These are phyloP conservation scores for Fusarium robinianum DNA, from an alignment of 2,329 filamentous ascomycete species.

Conservation along the genomic window DNA sequence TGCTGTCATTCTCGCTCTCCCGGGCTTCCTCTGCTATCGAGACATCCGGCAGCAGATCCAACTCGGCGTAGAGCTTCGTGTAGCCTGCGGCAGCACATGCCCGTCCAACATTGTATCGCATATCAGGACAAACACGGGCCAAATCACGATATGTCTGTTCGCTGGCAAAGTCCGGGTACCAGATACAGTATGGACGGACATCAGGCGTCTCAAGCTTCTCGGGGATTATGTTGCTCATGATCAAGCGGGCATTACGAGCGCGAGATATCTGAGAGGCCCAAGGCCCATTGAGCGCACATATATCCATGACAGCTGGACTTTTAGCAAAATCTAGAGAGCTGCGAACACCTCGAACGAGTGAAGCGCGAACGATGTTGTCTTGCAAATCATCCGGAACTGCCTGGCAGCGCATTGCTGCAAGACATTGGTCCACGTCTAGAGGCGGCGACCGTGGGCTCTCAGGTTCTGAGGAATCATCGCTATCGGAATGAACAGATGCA, in stretches of 20 bases:
- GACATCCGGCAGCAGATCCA: conserved; percentile 11
- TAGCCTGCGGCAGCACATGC: conserved; percentile 16
- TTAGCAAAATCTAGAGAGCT: conserved; percentile 15
- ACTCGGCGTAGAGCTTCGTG: background rate
- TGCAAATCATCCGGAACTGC: too few relatives aligned
- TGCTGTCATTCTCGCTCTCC: conserved; percentile 7
- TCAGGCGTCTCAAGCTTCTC: background rate
- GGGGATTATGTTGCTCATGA: conserved; percentile 15
- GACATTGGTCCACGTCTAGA: too few relatives aligned
- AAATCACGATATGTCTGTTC: conserved; percentile 9
- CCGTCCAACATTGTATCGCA: conserved; percentile 12
- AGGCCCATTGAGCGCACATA: too few relatives aligned
- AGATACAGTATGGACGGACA: conserved; percentile 15
- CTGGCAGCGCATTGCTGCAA: too few relatives aligned
- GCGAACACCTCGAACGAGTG: too few relatives aligned
- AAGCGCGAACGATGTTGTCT: too few relatives aligned
- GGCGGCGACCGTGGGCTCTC: too few relatives aligned
- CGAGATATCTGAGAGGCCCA: background rate
- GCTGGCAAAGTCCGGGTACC: conserved; percentile 7
- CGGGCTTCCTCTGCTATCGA: conserved; percentile 14
- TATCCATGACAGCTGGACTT: background rate
- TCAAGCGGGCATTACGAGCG: conserved; percentile 13
- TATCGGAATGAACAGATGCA: too few relatives aligned
- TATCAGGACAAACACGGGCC: background rate
- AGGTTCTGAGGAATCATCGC: too few relatives aligned